A percentile compares a stretch with the other conserved stretches of the same genome.
Conservation (phyloP, 495 filamentous ascomycete genomes). For the Tuber indicum region DNA sequence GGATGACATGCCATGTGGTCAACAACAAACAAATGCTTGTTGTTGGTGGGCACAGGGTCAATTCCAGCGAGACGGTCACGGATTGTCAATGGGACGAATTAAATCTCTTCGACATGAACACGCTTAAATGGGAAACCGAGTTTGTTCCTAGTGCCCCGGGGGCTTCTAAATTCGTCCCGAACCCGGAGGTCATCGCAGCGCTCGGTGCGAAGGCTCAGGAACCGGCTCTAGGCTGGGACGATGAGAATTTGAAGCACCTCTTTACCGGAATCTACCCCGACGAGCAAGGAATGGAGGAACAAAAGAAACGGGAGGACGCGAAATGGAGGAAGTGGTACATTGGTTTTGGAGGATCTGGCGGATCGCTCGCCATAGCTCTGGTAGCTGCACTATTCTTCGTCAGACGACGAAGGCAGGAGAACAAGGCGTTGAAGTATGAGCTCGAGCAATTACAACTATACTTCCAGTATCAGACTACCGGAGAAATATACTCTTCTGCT, state of each 20-base stretch:
- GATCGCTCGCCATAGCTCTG: not conserved
- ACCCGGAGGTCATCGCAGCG: not conserved
- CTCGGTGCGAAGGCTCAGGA: not conserved
- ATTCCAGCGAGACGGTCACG: constrained; percentile 3
- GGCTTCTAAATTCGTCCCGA: not conserved
- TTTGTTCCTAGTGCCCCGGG: not conserved
- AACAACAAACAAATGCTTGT: constrained; percentile 9
- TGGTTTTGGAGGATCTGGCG: not conserved
- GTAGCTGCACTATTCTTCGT: not conserved
- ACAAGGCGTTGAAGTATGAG: constrained; percentile 3
- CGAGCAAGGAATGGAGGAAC: not conserved
- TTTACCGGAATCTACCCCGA: constrained; percentile 3
- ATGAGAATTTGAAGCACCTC: constrained; percentile 3
- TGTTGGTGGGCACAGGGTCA: constrained; percentile 6
- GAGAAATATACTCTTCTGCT: constrained; percentile 3
- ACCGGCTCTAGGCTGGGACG: constrained; percentile 9
- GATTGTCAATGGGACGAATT: constrained; percentile 10
- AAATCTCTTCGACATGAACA: constrained; percentile 11
- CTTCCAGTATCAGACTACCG: constrained; percentile 5
- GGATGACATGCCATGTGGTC: constrained; percentile 11
- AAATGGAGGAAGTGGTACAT: not conserved
- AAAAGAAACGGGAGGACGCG: not conserved
- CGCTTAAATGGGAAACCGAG: not conserved
- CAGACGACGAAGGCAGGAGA: constrained; percentile 4
- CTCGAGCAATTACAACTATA: constrained; percentile 11